Evolutionary conservation across 106 monocot genomes (phyloP), one percentile per base, ranked within the genome.

Genomic region (Hemerocallis citrina): DNA sequence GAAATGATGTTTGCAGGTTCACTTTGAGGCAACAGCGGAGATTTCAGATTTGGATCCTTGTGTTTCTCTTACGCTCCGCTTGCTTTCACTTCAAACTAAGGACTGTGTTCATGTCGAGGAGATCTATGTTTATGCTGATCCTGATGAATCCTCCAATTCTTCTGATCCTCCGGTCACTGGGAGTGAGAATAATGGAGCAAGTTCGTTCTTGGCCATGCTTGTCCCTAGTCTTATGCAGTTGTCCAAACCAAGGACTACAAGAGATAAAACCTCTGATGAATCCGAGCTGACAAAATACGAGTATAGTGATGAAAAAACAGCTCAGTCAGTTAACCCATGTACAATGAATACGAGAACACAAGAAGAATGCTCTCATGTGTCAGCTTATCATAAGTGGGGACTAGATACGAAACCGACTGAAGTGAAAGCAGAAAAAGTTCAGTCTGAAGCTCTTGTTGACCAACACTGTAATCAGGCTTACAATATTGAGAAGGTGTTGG

Each of bases 21-120:
- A 71, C 44, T 90, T 76, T 38, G 95, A 95, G 79, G 95, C 95
- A 67, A 90, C 81, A 23, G 95, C 95, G 66, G 81, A 90, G 63
- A 90, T 95, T 52, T 78, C 83, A 69, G 81, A 95, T 77, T 72
- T 64, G 45, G 70, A 67, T 68, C 90, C 95, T 64, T 86, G 84
- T 65, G 52, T 54, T 4, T 81, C 83, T 25, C 51, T 95, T n/a
- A 86, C 83, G 28, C 61, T 95, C 61, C 77, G 90, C 4, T 74
- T 95, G 61, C 83, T 95, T 25, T 95, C 95, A 34, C 71, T 95
- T 54, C 83, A 90, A 65, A 59, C 57, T 1, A 86, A 81, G 59
- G 72, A 63, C 14, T 74, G 68, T 65, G 62, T 86, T 62, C 76
- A 84, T 62, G 43, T 90, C 38, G 86, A 80, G 20, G 95, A 95